Evolutionary conservation across 192 early-diverging fungal species (phyloP).

Genomic region (Coemansia sp.): DNA sequence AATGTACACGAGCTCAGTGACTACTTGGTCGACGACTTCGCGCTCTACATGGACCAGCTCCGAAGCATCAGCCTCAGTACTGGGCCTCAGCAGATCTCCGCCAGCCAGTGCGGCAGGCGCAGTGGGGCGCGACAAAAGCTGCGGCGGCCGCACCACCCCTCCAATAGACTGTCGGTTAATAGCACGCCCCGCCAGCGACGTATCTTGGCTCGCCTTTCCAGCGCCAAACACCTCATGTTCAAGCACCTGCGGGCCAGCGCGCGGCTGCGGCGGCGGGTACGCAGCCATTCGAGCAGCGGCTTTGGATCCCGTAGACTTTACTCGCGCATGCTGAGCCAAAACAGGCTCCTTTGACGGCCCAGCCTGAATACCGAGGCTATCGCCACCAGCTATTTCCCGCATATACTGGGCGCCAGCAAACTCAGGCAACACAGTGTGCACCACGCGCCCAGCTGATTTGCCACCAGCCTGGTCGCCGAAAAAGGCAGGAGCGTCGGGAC

Average conservation of each 20-base stretch:
- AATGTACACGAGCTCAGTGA: conserved; percentile 84
- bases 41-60: conserved; percentile 23
- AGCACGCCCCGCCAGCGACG: neutral
- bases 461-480: conserved; percentile 48
- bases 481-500: conserved; percentile 10
- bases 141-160: neutral
- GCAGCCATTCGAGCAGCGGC: neutral
- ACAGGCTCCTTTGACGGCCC: neutral
- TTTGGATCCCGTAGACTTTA: neutral
- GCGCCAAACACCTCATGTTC: conserved; percentile 45
- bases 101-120: conserved; percentile 18
- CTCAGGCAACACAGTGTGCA: conserved; percentile 33
- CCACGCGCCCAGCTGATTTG: conserved; percentile 4
- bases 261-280: conserved; percentile 28
- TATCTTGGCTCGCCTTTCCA: neutral
- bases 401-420: conserved; percentile 37
- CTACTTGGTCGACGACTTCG: conserved; percentile 49
- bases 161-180: neutral
- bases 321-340: neutral
- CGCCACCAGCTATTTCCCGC: conserved; percentile 26
- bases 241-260: conserved; percentile 35
- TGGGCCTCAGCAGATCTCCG: neutral
- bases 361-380: neutral
- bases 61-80: neutral
- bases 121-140: conserved; percentile 17